Base-by-base conservation (phyloP, 73 alveolate species). In the Paramecium primaurelia region DNA sequence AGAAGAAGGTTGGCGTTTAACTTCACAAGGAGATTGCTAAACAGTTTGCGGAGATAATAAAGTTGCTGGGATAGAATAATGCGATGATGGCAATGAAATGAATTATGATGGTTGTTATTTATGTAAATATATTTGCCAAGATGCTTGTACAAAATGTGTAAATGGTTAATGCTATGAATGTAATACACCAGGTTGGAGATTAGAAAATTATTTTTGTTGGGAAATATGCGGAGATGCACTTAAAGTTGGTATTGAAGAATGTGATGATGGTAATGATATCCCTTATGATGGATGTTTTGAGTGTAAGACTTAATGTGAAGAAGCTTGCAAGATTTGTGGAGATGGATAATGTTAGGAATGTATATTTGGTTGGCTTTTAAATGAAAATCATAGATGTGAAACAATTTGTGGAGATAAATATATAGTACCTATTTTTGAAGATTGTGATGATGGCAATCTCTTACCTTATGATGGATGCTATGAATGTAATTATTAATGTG, bases 181-280 rank as follows among this genome's bases (percentile, higher is more conserved):
- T 26, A 68, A 68, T 26, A 68, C 84, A 2, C 84, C 84, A 68
- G 84, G 84, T 14, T 68, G 84, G 84, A 68, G 40, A 68, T 28
- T 68, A 68, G 84, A 32, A 28, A 34, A 68, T 16, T 34, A 28
- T 32, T 68, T 28, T 34, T 75, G 88, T 37, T 54, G 42, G 42
- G 84, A 28, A 64, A 64, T 64, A 12, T 86, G 92, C 30, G 92
- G 92, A 8, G 59, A 86, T 86, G 92, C 83, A n/a, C 1, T 86
- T 1, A 86, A 59, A 59, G 86, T 28, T 18, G 69, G 69, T 0
- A 54, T 16, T 54, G 84, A 68, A 68, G 40, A 25, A 26, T 68
- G 84, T 6, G 84, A 68, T 25, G 84, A 68, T 68, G 84, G 84
- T 8, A 68, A 68, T 68, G 84, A 68, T 68, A 11, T 34, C 0